Base-by-base conservation (phyloP, 1,284 basidiomycete species). In the Apiotrichum veenhuisii region DNA sequence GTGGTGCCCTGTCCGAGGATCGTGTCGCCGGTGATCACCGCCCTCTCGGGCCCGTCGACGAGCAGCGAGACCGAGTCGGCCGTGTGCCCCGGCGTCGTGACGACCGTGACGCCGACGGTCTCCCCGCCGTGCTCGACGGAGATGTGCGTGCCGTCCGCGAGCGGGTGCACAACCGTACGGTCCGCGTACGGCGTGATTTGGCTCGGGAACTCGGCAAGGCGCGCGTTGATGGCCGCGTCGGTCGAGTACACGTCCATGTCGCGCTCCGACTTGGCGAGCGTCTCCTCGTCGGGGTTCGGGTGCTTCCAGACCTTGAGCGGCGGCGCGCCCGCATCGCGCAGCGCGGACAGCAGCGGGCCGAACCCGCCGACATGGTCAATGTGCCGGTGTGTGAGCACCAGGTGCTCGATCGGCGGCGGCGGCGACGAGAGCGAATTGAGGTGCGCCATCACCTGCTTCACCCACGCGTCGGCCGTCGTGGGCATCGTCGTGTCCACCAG, bases 61-160 rank as follows among this genome's bases (percentile, higher is more conserved):
- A 85, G 80, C 45, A 93, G 77, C 51, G 82, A 87, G 64, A 95
- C 83, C 8, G 91, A 94, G 74, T 98, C 94, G 37, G 80, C 70
- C 0, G 94, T 97, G 70, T 98, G 95, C 0, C 94, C 95, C 0
- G 94, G 95, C 0, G 91, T 88, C 69, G 90, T 87, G 0, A 97
- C 65, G 18, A 95, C 84, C 26, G 81, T 80, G 17, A 92, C 68
- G 23, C 38, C 40, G 18, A 52, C 43, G n/a, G 20, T 38, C 27
- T 49, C 40, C 10, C 46, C 52, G n/a, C 55, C 45, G 65, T 73
- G 70, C 37, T 71, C 44, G 14, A 49, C 20, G 12, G 50, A 55
- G 22, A 26, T 25, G 38, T 51, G 34, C 5, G 44, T 43, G 27
- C 55, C 54, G 10, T 34, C 34, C 23, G 34, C 22, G 17, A 56